phyloP scores from a whole-genome alignment of 306 rosid genomes.

The Rosa lucieae region DNA sequence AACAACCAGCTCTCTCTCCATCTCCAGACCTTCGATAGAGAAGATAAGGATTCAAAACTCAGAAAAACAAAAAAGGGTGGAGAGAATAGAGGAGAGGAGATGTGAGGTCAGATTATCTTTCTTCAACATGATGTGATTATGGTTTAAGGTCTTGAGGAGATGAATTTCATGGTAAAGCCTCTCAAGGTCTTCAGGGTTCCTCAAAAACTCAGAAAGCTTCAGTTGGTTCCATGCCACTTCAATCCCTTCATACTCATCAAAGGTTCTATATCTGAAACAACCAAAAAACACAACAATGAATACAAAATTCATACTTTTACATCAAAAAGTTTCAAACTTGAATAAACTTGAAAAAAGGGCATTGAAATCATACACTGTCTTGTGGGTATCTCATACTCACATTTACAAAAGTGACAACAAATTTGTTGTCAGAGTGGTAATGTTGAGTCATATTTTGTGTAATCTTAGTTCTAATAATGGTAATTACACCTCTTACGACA shows the following conservation, averaged over 20 bases:
- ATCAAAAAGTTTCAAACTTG: neutral
- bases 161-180: constrained; percentile 89
- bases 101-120: too few species aligned
- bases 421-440: too few species aligned
- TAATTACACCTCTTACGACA: too few species aligned
- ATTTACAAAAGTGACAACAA: too few species aligned
- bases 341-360: constrained; percentile 15
- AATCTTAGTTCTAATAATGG: too few species aligned
- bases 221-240: constrained; percentile 99
- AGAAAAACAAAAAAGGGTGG: too few species aligned
- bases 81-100: too few species aligned
- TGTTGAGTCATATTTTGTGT: too few species aligned
- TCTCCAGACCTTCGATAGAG: too few species aligned
- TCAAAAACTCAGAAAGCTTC: constrained; percentile 72
- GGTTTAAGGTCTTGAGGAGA: constrained; percentile 88
- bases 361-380: constrained; percentile 61
- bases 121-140: constrained; percentile 63
- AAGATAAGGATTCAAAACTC: too few species aligned
- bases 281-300: constrained; percentile 17
- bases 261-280: constrained; percentile 73
- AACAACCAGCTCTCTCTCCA: too few species aligned
- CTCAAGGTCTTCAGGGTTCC: constrained; percentile 82
- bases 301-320: neutral
- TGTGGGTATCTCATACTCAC: too few species aligned
- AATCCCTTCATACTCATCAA: constrained; percentile 94